These are phyloP conservation scores for Pestalotiopsis sp. DNA, from an alignment of 2,329 filamentous ascomycete species.

Conservation along the genomic window DNA sequence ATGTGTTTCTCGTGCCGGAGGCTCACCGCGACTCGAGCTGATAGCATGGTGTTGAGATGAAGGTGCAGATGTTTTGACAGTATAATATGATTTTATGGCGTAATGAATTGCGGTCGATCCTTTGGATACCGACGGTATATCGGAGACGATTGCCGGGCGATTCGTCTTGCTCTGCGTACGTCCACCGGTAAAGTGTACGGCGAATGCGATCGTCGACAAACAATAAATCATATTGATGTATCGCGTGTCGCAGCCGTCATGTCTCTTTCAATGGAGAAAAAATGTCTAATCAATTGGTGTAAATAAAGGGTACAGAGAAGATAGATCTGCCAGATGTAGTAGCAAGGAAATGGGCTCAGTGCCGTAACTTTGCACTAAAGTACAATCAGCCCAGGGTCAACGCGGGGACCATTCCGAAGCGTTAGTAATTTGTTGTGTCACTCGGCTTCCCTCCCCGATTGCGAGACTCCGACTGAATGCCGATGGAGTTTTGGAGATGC, in stretches of 20 bases:
- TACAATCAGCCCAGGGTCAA: neutral
- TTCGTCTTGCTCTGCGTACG: neutral
- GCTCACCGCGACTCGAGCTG: too few relatives aligned
- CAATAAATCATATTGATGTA: too few relatives aligned
- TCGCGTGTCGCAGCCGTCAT: too few relatives aligned
- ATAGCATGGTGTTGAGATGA: too few relatives aligned
- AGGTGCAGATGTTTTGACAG: too few relatives aligned
- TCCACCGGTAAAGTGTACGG: neutral
- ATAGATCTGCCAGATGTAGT: too few relatives aligned
- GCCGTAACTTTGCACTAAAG: neutral
- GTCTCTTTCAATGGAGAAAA: too few relatives aligned
- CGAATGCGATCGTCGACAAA: too few relatives aligned
- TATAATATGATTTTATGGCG: too few relatives aligned
- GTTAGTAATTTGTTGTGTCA: neutral
- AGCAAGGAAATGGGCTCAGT: neutral
- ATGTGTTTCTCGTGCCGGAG: too few relatives aligned
- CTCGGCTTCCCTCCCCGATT: neutral
- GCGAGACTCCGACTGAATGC: neutral
- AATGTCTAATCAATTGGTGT: too few relatives aligned
- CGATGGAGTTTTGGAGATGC: neutral
- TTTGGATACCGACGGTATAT: neutral
- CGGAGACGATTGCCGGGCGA: neutral
- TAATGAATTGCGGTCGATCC: neutral
- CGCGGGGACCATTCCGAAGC: neutral
- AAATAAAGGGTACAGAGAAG: too few relatives aligned